Evolutionary conservation across 352 stramenopile genomes (phyloP), one percentile per base, ranked within the genome.

Genomic region (Chrysophaeum taylorii): DNA sequence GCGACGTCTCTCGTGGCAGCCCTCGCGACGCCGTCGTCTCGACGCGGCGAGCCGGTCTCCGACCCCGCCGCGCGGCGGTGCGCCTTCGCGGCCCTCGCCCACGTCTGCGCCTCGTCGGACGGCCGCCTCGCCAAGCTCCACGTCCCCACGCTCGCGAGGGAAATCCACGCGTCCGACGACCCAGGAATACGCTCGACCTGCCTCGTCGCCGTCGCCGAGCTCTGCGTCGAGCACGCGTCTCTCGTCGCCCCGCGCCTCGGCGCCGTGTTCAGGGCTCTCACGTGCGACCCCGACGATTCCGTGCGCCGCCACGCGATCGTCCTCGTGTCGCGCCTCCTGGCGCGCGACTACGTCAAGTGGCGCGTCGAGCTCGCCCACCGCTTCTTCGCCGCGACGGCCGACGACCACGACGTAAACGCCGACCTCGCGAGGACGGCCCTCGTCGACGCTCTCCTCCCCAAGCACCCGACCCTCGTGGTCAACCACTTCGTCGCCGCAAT

Each of bases 311-410:
- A 94, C 70, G 91, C 92, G 25, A 78, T 98, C n/a, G 71, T 98
- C 33, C 74, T 98, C 2, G 89, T 98, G 64, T 94, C 92, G 0
- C 92, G 94, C 72, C 79, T 98, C 18, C 84, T 98, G 23, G 78
- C 98, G 4, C 93, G 98, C 78, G 94, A 98, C 76, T 98, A 97
- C 79, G 92, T 98, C 74, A 98, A 98, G 80, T 98, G 93, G 92
- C 87, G 92, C 35, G 21, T n/a, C 18, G 38, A 67, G 14, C 76
- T 98, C 1, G 80, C 97, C 48, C 89, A 92, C 52, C 93, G 96
- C 71, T 97, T 97, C 77, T 81, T 98, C 45, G 92, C 93, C 14
- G 89, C 90, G 2, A 87, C 92, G 12, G 89, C 95, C 23, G 94
- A 98, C 73, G 78, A 93, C 73, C 86, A 97, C 68, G 86, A 94